A percentile compares a stretch with the other conserved stretches of the same genome.
phyloP scores from a whole-genome alignment of 2,329 filamentous ascomycete genomes.

The Chaetomiaceae sp. region DNA sequence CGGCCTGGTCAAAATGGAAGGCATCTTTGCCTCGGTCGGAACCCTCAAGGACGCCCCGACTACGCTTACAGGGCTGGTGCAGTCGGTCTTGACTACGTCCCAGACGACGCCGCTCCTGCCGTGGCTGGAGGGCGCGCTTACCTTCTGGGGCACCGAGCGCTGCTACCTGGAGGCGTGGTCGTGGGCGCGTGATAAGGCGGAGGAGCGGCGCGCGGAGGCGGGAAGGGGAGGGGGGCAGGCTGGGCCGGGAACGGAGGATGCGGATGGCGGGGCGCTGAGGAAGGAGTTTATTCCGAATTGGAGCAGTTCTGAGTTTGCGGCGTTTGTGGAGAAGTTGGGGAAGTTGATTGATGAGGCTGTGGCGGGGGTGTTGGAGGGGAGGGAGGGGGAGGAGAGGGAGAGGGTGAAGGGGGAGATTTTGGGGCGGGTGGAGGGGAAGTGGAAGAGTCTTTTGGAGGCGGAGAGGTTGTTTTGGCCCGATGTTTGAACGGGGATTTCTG shows the following conservation, averaged over 20 bases:
- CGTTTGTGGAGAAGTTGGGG: slow-evolving; percentile 54
- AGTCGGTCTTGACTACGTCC: background rate
- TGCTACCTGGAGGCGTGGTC: slow-evolving; percentile 59
- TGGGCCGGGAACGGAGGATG: slow-evolving; percentile 39
- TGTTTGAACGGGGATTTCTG: no score
- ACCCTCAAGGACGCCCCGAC: background rate
- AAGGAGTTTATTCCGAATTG: slow-evolving; percentile 65
- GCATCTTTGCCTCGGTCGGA: background rate
- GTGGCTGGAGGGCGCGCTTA: slow-evolving; percentile 62
- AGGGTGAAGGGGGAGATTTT: slow-evolving; percentile 34
- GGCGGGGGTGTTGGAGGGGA: slow-evolving; percentile 34
- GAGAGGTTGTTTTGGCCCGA: slow-evolving; percentile 58
- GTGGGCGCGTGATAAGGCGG: slow-evolving; percentile 42
- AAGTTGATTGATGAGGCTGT: slow-evolving; percentile 53
- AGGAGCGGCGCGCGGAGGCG: slow-evolving; percentile 5
- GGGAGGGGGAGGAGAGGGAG: slow-evolving; percentile 18
- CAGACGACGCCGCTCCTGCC: slow-evolving; percentile 33
- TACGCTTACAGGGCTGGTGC: background rate
- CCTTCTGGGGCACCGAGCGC: slow-evolving; percentile 74
- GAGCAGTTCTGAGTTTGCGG: slow-evolving; percentile 57
- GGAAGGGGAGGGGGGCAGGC: no score
- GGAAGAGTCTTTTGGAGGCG: slow-evolving; percentile 49
- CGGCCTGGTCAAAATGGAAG: slow-evolving; percentile 39
- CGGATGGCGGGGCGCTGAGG: slow-evolving; percentile 61
- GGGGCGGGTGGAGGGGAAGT: slow-evolving; percentile 40